Percentiles rank a stretch among this genome's conserved stretches.
Conservation (phyloP, 768 basidiomycete genomes). For the Psilocybe cyanescens region DNA sequence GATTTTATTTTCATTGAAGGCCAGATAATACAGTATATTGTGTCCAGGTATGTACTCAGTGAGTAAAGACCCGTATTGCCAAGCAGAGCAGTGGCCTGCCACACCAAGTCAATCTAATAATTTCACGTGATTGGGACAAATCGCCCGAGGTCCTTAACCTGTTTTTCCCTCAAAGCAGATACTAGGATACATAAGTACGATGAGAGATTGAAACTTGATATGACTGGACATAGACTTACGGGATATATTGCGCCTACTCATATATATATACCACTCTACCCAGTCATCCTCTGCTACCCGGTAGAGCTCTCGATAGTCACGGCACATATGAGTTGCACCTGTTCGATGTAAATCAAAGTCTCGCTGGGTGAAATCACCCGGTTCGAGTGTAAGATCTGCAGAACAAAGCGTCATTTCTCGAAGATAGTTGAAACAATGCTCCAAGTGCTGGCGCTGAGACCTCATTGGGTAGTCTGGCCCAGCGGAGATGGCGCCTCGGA, state of each 20-base stretch:
- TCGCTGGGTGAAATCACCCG: conserved; percentile 27
- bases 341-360: conserved; percentile 26
- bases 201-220: neutral
- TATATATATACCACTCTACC: conserved; percentile 7
- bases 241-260: neutral
- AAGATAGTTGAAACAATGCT: conserved; percentile 46
- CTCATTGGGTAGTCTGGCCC: neutral
- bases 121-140: neutral
- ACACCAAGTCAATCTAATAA: too few species aligned
- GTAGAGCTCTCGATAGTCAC: conserved; percentile 32
- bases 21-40: too few species aligned
- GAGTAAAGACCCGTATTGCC: too few species aligned
- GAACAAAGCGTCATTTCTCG: conserved; percentile 40
- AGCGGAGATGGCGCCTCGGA: conserved; percentile 19
- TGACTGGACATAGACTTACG: neutral
- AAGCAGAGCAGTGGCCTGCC: too few species aligned
- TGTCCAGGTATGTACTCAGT: too few species aligned
- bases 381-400: conserved; percentile 44
- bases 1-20: too few species aligned
- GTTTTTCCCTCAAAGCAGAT: neutral
- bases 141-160: neutral
- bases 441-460: conserved; percentile 19
- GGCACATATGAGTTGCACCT: conserved; percentile 32
- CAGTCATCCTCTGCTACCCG: conserved; percentile 22
- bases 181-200: neutral